These are phyloP conservation scores for Solanum boliviense DNA, from an alignment of 257 asterid genomes.

Conservation along the genomic window DNA sequence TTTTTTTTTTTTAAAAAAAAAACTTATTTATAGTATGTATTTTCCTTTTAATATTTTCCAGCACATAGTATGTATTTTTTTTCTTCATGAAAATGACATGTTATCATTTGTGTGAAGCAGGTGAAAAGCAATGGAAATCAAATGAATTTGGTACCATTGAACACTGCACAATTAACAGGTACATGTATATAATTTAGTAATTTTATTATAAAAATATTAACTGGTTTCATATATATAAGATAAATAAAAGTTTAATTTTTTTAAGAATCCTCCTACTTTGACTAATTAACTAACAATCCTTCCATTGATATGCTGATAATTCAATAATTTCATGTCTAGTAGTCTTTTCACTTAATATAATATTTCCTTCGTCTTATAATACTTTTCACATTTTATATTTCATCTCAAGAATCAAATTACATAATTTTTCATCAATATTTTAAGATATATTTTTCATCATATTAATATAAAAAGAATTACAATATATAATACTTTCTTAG, in stretches of 20 bases:
- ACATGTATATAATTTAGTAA: background rate
- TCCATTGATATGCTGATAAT: background rate
- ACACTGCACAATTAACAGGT: background rate
- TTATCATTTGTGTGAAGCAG: slow-evolving; percentile 11
- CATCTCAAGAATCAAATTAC: background rate
- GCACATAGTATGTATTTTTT: background rate
- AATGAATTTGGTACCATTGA: slow-evolving; percentile 13
- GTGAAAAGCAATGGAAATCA: slow-evolving; percentile 23
- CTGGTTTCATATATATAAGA: background rate
- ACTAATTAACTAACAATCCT: background rate
- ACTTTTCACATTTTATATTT: background rate
- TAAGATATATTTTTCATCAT: background rate
- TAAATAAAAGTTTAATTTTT: background rate
- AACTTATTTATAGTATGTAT: background rate
- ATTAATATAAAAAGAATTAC: too few species aligned
- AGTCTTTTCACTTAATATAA: background rate
- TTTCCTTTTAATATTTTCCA: background rate
- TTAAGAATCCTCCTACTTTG: background rate
- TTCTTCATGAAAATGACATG: background rate
- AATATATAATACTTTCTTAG: too few species aligned
- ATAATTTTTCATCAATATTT: background rate
- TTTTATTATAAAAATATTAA: background rate
- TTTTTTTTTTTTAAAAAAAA: too few species aligned
- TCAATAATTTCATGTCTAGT: background rate
- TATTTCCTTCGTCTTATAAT: background rate